These are phyloP conservation scores for Ceratocystis papillata DNA, from an alignment of 2,329 filamentous ascomycete species.

Conservation along the genomic window DNA sequence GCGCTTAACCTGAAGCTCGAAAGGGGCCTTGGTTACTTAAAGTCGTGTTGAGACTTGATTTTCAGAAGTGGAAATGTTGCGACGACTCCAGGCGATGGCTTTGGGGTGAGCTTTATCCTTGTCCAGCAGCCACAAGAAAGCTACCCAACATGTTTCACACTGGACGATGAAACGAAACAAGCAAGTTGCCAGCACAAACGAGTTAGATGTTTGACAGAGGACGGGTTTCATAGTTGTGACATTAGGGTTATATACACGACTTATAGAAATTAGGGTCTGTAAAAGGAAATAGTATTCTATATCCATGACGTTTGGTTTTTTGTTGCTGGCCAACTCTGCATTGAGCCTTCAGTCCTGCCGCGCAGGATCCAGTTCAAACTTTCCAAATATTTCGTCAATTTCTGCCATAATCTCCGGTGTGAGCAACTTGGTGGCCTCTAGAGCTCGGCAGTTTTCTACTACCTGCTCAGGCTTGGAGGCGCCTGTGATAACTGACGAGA, in stretches of 20 bases:
- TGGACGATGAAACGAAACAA: neutral
- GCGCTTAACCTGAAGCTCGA: neutral
- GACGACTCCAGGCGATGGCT: too few species aligned
- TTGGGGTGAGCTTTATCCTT: neutral
- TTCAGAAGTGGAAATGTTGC: too few species aligned
- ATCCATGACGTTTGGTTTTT: neutral
- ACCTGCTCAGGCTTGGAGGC: conserved; percentile 43
- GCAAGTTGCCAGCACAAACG: neutral
- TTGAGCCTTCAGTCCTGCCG: conserved; percentile 21
- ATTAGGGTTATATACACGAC: conserved; percentile 3
- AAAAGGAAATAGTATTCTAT: too few species aligned
- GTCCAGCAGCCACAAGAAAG: neutral
- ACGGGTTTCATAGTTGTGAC: neutral
- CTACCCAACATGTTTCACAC: neutral
- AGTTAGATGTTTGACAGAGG: neutral
- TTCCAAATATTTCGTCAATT: conserved; percentile 38
- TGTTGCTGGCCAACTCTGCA: neutral
- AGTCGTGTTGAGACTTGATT: too few species aligned
- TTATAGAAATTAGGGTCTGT: neutral
- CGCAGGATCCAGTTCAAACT: conserved; percentile 24
- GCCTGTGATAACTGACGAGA: conserved; percentile 44
- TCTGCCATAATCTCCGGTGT: conserved; percentile 41
- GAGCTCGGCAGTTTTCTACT: conserved; percentile 39
- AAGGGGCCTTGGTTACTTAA: too few species aligned
- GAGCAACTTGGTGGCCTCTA: conserved; percentile 39